These are phyloP conservation scores for Aspergillus ostianus DNA, from an alignment of 495 filamentous ascomycete species.

Conservation along the genomic window DNA sequence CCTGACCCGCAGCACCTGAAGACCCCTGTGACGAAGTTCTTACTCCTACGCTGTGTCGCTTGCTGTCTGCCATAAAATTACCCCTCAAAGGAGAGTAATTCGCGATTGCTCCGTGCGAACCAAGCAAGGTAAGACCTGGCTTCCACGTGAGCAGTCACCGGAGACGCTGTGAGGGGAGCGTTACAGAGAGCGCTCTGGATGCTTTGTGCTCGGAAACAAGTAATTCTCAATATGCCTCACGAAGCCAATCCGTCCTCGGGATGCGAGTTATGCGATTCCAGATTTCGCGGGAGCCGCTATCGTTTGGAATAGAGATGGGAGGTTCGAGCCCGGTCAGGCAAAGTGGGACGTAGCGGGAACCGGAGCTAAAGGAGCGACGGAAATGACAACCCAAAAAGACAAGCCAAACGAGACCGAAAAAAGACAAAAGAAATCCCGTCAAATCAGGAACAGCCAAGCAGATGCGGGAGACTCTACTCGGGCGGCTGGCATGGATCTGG, in stretches of 20 bases:
- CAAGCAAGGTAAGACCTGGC: background rate
- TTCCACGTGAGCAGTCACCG: background rate
- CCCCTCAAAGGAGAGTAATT: background rate
- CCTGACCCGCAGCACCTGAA: slow-evolving; percentile 26
- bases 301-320: slow-evolving; percentile 15
- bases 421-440: background rate
- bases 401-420: slow-evolving; percentile 2
- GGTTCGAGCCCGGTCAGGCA: slow-evolving; percentile 9
- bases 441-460: slow-evolving; percentile 12
- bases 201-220: background rate
- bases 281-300: background rate
- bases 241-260: background rate
- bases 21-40: slow-evolving; percentile 36
- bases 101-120: background rate
- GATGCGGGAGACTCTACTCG: slow-evolving; percentile 9
- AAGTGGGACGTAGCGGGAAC: slow-evolving; percentile 25
- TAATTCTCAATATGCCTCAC: background rate
- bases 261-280: background rate
- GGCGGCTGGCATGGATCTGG: slow-evolving; percentile 14
- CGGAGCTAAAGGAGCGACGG: slow-evolving; percentile 25
- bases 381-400: slow-evolving; percentile 10
- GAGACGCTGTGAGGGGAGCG: background rate
- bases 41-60: slow-evolving; percentile 44
- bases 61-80: slow-evolving; percentile 43
- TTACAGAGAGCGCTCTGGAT: background rate